These are phyloP conservation scores for Lasiodiplodia hormozganensis DNA, from an alignment of 2,329 filamentous ascomycete species.

Conservation along the genomic window DNA sequence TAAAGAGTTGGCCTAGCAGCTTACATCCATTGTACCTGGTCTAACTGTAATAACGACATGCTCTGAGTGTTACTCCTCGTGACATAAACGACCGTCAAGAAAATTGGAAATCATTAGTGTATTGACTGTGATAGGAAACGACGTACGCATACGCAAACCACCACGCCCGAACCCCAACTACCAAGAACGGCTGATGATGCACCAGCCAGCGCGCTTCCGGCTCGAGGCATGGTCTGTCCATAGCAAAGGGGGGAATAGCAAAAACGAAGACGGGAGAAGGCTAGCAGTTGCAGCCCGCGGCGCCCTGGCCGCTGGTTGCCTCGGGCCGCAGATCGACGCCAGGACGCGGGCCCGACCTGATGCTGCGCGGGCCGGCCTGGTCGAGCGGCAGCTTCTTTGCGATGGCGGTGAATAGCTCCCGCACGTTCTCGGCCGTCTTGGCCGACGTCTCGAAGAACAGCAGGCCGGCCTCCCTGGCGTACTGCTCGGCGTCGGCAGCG, in stretches of 20 bases:
- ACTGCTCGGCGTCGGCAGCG: slow-evolving; percentile 90
- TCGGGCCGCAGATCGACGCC: slow-evolving; percentile 73
- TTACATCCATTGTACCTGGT: slow-evolving; percentile 28
- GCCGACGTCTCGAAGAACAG: slow-evolving; percentile 99
- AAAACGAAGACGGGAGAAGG: slow-evolving; percentile 21
- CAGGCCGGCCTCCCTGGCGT: slow-evolving; percentile 89
- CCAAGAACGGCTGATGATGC: slow-evolving; percentile 26
- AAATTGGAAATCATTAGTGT: slow-evolving; percentile 30
- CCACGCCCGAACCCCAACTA: slow-evolving; percentile 30
- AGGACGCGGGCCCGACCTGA: slow-evolving; percentile 68
- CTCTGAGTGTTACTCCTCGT: slow-evolving; percentile 25
- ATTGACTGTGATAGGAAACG: slow-evolving; percentile 30
- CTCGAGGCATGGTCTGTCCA: slow-evolving; percentile 19
- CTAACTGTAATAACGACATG: slow-evolving; percentile 27
- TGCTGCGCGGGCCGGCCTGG: slow-evolving; percentile 89
- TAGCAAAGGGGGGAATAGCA: slow-evolving; percentile 29
- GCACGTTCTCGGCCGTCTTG: slow-evolving; percentile 95
- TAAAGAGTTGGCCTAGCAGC: slow-evolving; percentile 20
- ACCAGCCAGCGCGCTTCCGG: slow-evolving; percentile 13
- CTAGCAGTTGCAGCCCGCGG: slow-evolving; percentile 70
- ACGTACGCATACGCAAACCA: slow-evolving; percentile 29
- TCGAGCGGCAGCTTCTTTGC: slow-evolving; percentile 97
- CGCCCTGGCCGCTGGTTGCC: slow-evolving; percentile 63
- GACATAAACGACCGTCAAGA: slow-evolving; percentile 29
- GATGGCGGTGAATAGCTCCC: slow-evolving; percentile 95